Evolutionary conservation across 208 protist species (phyloP).

Genomic region (Trypanosoma caninum): DNA sequence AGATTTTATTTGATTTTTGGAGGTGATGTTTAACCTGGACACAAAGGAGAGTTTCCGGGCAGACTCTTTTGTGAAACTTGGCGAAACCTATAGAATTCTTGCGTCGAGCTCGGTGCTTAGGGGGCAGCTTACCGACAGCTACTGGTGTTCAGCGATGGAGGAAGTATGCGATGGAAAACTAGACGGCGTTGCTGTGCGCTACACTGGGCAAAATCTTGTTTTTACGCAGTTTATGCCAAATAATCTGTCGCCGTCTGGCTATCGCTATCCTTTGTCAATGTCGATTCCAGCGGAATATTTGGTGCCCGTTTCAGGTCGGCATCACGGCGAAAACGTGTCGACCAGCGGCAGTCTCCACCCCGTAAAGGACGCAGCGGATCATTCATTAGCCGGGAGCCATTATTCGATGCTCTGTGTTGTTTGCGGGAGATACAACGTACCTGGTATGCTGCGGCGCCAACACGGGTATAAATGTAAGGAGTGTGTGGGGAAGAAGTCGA

Average conservation of each 20-base stretch:
- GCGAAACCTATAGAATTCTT: slow-evolving; percentile 68
- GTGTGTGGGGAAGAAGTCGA: slow-evolving; percentile 84
- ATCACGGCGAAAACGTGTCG: neutral
- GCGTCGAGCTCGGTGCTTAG: slow-evolving; percentile 68
- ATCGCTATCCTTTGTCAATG: slow-evolving; percentile 87
- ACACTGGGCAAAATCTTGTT: slow-evolving; percentile 83
- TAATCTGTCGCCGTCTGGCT: slow-evolving; percentile 67
- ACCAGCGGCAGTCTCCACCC: slow-evolving; percentile 8
- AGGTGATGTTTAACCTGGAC: slow-evolving; percentile 40
- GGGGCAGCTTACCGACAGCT: slow-evolving; percentile 82
- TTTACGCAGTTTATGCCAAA: slow-evolving; percentile 80
- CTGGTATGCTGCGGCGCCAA: slow-evolving; percentile 56
- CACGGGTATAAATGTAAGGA: slow-evolving; percentile 87
- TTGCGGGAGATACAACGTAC: slow-evolving; percentile 77
- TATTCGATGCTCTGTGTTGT: slow-evolving; percentile 68
- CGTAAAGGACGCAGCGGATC: neutral
- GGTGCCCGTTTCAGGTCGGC: slow-evolving; percentile 33
- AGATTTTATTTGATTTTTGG: neutral
- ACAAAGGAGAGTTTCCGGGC: slow-evolving; percentile 22
- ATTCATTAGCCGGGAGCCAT: neutral
- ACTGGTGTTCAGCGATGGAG: slow-evolving; percentile 89
- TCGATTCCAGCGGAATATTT: slow-evolving; percentile 88
- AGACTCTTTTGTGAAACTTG: slow-evolving; percentile 68
- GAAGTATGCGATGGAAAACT: slow-evolving; percentile 86
- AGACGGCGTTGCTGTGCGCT: slow-evolving; percentile 77